Conservation (phyloP, 352 stramenopile species). For the Peronospora belbahrii region DNA sequence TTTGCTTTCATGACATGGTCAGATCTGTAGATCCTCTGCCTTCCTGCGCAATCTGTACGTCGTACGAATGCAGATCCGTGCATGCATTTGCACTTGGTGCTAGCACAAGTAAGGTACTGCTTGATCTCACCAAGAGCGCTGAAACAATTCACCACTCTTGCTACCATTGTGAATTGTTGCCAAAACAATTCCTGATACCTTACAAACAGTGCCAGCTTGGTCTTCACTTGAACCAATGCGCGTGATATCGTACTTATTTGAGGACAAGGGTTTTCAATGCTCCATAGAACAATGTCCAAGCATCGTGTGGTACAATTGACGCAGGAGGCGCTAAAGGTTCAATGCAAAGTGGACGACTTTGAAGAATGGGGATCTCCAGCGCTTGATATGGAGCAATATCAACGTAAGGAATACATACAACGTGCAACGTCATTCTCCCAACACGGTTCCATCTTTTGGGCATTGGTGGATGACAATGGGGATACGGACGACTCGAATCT, state of each 20-base stretch:
- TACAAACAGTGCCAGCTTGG: too few relatives aligned
- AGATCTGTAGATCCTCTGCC: too few relatives aligned
- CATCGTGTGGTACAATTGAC: conserved; percentile 47
- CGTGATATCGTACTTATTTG: background rate
- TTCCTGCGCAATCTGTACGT: too few relatives aligned
- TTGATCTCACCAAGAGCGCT: background rate
- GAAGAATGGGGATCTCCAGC: conserved; percentile 34
- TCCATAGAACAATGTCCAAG: background rate
- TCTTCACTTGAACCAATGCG: too few relatives aligned
- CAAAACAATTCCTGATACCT: too few relatives aligned
- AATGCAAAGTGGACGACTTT: conserved; percentile 52
- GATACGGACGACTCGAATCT: conserved; percentile 8
- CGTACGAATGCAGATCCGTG: too few relatives aligned
- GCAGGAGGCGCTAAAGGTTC: conserved; percentile 42
- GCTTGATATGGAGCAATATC: conserved; percentile 35
- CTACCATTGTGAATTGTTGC: too few relatives aligned
- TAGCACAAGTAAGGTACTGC: background rate
- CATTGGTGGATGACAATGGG: conserved; percentile 38
- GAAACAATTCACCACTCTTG: background rate
- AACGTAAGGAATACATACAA: conserved; percentile 40
- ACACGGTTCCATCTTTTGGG: conserved; percentile 57
- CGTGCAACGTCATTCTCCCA: conserved; percentile 42
- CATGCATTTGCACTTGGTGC: background rate
- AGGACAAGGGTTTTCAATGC: background rate
- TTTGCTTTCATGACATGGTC: background rate